These are phyloP conservation scores for Picea sitchensis DNA, from an alignment of 75 land plant genomes.

Conservation along the genomic window DNA sequence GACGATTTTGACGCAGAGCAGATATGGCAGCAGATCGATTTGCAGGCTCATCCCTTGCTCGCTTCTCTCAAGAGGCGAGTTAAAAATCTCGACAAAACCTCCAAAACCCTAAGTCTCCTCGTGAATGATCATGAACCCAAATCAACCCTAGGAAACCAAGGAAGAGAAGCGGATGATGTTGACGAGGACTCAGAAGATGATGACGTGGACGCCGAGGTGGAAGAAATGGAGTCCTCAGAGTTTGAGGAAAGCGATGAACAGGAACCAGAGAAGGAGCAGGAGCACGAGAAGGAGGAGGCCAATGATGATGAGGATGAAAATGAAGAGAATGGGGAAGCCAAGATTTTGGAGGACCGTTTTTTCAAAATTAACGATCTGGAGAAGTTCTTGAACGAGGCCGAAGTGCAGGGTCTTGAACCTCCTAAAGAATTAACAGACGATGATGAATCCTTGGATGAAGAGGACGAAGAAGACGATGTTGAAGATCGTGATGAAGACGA, in stretches of 20 bases:
- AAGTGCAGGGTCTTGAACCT: constrained; percentile 50
- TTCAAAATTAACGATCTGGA: constrained; percentile 72
- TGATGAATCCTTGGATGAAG: constrained; percentile 25
- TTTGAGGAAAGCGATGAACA: constrained; percentile 25
- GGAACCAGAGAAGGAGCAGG: constrained; percentile 44
- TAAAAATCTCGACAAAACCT: constrained; percentile 33
- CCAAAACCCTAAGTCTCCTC: constrained; percentile 16
- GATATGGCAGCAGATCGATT: constrained; percentile 95
- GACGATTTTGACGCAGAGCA: constrained; percentile 93
- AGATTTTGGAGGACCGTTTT: constrained; percentile 67
- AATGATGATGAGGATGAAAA: constrained; percentile 25
- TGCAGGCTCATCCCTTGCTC: constrained; percentile 57
- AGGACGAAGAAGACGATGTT: constrained; percentile 24
- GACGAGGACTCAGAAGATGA: constrained; percentile 4
- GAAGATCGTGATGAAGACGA: constrained; percentile 16
- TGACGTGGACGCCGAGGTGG: constrained; percentile 12
- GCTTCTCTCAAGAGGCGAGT: constrained; percentile 38
- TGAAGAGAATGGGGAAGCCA: constrained; percentile 16
- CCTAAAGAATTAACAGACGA: constrained; percentile 17
- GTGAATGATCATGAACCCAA: constrained; percentile 7
- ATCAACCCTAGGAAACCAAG: background rate
- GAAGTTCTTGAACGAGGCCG: constrained; percentile 69
- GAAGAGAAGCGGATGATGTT: background rate
- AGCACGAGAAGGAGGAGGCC: constrained; percentile 21
- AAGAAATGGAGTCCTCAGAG: background rate